phyloP scores from a whole-genome alignment of 192 early-diverging fungal species.

The Gigaspora rosea region DNA sequence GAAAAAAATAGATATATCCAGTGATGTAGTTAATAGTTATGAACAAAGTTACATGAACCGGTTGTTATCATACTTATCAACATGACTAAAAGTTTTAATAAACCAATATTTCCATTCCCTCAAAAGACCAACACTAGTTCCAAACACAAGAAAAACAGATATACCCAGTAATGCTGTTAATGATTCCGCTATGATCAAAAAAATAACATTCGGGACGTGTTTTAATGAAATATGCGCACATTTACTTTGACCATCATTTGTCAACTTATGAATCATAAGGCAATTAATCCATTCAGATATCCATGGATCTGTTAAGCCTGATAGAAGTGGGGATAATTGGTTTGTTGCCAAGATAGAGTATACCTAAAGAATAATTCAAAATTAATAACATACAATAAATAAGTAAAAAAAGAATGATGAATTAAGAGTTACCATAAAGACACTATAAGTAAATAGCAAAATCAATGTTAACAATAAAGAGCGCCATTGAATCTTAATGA shows the following conservation, averaged over 20 bases:
- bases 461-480: neutral
- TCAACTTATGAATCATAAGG: neutral
- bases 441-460: neutral
- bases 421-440: neutral
- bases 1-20: too few species aligned
- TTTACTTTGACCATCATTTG: neutral
- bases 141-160: constrained; percentile 1
- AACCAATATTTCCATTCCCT: constrained; percentile 8
- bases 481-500: constrained; percentile 10
- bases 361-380: too few species aligned
- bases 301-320: neutral
- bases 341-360: too few species aligned
- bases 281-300: neutral
- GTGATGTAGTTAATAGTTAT: too few species aligned
- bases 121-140: neutral
- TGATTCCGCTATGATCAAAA: neutral
- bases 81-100: neutral
- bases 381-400: neutral
- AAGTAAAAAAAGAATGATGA: neutral
- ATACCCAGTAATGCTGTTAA: neutral
- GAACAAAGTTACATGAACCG: too few species aligned
- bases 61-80: too few species aligned
- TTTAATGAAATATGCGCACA: neutral
- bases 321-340: neutral
- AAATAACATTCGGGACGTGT: neutral